Conservation (phyloP, 371 early-diverging fungal species). For the Saksenaea oblongispora region DNA sequence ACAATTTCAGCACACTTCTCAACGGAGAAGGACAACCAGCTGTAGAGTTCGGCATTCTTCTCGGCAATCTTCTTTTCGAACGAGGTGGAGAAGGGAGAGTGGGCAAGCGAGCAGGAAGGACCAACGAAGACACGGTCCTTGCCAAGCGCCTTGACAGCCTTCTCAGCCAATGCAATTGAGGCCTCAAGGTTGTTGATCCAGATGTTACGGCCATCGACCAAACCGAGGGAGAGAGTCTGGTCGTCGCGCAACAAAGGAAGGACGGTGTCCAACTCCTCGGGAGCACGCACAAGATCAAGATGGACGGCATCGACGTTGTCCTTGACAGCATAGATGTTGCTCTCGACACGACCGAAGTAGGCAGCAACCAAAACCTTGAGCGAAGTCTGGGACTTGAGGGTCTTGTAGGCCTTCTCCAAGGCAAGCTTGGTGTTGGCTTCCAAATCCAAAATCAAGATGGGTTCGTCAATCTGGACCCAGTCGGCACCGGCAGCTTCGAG, state of each 20-base stretch:
- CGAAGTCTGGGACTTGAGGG: conserved; percentile 57
- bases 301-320: conserved; percentile 85
- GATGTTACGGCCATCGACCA: conserved; percentile 95
- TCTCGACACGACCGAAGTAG: conserved; percentile 90
- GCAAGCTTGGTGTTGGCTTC: conserved; percentile 49
- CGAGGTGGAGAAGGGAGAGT: conserved; percentile 86
- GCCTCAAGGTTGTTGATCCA: conserved; percentile 89
- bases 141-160: conserved; percentile 69
- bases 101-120: conserved; percentile 92
- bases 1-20: conserved; percentile 89
- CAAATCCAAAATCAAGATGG: conserved; percentile 81
- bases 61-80: conserved; percentile 76
- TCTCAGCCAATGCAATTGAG: conserved; percentile 69
- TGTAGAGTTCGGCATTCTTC: conserved; percentile 76
- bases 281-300: conserved; percentile 88
- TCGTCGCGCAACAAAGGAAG: conserved; percentile 53
- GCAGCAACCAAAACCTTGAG: conserved; percentile 84
- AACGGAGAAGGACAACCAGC: conserved; percentile 93
- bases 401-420: conserved; percentile 64
- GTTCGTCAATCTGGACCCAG: conserved; percentile 95
- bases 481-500: conserved; percentile 87
- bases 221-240: conserved; percentile 83
- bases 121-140: conserved; percentile 78
- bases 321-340: conserved; percentile 70
- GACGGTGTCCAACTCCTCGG: conserved; percentile 76